A percentile compares a stretch with the other conserved stretches of the same genome.
Conservation (phyloP, 2,329 filamentous ascomycete genomes). For the Ciborinia camelliae region DNA sequence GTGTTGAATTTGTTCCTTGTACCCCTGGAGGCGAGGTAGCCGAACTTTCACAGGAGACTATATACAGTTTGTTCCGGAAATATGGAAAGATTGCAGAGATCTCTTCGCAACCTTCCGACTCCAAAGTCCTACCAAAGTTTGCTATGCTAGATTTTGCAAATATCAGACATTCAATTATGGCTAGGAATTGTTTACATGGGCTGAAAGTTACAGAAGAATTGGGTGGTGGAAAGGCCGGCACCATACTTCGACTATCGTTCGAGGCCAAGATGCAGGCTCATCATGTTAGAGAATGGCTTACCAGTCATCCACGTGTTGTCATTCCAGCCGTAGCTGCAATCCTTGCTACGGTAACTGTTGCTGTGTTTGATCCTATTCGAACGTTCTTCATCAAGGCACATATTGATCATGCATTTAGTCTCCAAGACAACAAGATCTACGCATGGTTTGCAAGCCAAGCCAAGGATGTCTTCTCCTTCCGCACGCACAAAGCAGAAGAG, state of each 20-base stretch:
- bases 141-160: constrained; percentile 74
- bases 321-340: constrained; percentile 80
- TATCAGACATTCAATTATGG: constrained; percentile 41
- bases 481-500: constrained; percentile 55
- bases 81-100: constrained; percentile 94
- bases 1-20: constrained; percentile 78
- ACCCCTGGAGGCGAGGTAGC: constrained; percentile 66
- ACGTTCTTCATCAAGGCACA: constrained; percentile 90
- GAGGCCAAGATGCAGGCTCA: constrained; percentile 73
- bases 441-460: constrained; percentile 78
- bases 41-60: constrained; percentile 78
- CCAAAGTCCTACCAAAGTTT: constrained; percentile 77
- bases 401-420: constrained; percentile 71
- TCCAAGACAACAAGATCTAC: constrained; percentile 70
- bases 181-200: constrained; percentile 73
- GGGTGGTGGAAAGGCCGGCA: constrained; percentile 73
- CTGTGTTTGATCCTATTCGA: constrained; percentile 89
- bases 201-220: constrained; percentile 64
- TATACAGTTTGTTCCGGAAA: constrained; percentile 82
- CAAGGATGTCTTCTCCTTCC: constrained; percentile 61
- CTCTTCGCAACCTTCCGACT: constrained; percentile 74
- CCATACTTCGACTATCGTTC: constrained; percentile 77
- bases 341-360: constrained; percentile 76
- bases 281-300: constrained; percentile 83
- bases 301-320: constrained; percentile 73